Evolutionary conservation across 768 basidiomycete species (phyloP).

Genomic region (Tephrocybe sp.): DNA sequence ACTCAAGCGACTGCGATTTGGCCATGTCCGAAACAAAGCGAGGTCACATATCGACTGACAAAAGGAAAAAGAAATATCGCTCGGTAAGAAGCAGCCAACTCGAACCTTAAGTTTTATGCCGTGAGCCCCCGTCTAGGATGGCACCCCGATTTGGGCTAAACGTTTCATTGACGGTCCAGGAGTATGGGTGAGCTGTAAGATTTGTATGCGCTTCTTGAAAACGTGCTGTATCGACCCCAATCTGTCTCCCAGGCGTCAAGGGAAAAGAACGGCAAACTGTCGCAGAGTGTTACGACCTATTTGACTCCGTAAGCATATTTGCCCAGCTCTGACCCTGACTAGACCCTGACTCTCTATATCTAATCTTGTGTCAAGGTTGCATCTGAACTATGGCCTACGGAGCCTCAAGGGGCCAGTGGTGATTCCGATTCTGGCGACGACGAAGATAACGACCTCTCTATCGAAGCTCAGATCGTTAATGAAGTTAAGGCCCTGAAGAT

Average conservation of each 20-base stretch:
- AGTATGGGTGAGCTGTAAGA: constrained; percentile 77
- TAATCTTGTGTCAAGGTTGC: constrained; percentile 53
- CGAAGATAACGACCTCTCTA: constrained; percentile 39
- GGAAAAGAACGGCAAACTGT: constrained; percentile 81
- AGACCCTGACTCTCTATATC: not conserved
- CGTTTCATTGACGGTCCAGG: constrained; percentile 76
- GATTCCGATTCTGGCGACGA: constrained; percentile 37
- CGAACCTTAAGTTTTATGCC: not conserved
- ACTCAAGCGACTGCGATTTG: not conserved
- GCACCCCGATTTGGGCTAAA: constrained; percentile 66
- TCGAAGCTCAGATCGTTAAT: constrained; percentile 71
- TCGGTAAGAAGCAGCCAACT: constrained; percentile 41
- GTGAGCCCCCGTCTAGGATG: constrained; percentile 45
- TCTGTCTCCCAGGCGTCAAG: constrained; percentile 51
- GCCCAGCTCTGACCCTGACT: no score
- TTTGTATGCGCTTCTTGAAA: not conserved
- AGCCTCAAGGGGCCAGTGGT: constrained; percentile 19
- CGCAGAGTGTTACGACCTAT: constrained; percentile 76
- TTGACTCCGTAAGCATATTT: constrained; percentile 60
- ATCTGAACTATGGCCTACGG: constrained; percentile 67
- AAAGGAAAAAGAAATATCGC: constrained; percentile 49
- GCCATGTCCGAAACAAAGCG: constrained; percentile 10
- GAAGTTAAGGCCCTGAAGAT: constrained; percentile 73
- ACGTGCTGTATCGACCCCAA: not conserved
- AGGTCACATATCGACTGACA: constrained; percentile 12